A percentile compares a stretch with the other conserved stretches of the same genome.
Conservation (phyloP, 2,329 filamentous ascomycete genomes). For the Blastomyces gilchristii region DNA sequence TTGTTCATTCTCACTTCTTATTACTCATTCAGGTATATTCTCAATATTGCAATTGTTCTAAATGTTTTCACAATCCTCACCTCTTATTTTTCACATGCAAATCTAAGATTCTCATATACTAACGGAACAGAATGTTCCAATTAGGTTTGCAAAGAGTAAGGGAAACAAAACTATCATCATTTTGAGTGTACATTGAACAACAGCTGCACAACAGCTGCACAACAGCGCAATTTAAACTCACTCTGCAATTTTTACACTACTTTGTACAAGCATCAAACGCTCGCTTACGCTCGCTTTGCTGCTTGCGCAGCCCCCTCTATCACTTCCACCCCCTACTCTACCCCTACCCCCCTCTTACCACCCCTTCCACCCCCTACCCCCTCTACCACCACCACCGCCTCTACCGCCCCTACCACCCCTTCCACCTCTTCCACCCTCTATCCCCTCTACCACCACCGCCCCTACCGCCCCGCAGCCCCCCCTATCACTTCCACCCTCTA, state of each 20-base stretch:
- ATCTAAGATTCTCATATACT: not conserved
- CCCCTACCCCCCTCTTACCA: too few species aligned
- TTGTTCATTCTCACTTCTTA: not conserved
- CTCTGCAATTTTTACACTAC: not conserved
- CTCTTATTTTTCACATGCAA: not conserved
- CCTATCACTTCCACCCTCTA: too few species aligned
- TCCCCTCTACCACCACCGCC: too few species aligned
- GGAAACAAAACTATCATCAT: not conserved
- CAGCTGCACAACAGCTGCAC: too few species aligned
- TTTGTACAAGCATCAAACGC: not conserved
- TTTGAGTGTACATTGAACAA: not conserved
- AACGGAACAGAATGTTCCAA: not conserved
- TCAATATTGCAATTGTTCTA: not conserved
- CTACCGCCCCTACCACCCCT: too few species aligned
- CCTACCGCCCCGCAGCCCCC: too few species aligned
- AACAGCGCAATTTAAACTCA: not conserved
- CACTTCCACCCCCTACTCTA: too few species aligned
- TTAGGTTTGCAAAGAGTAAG: not conserved
- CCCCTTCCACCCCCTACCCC: too few species aligned
- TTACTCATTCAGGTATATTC: not conserved
- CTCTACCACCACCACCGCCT: too few species aligned
- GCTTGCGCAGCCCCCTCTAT: too few species aligned
- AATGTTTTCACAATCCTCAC: not conserved
- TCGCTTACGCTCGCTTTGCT: too few species aligned
- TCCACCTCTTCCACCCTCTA: too few species aligned